A percentile compares a stretch with the other conserved stretches of the same genome.
Evolutionary conservation across 2,329 filamentous ascomycete species (phyloP).

Genomic region (Elsinoe australis): DNA sequence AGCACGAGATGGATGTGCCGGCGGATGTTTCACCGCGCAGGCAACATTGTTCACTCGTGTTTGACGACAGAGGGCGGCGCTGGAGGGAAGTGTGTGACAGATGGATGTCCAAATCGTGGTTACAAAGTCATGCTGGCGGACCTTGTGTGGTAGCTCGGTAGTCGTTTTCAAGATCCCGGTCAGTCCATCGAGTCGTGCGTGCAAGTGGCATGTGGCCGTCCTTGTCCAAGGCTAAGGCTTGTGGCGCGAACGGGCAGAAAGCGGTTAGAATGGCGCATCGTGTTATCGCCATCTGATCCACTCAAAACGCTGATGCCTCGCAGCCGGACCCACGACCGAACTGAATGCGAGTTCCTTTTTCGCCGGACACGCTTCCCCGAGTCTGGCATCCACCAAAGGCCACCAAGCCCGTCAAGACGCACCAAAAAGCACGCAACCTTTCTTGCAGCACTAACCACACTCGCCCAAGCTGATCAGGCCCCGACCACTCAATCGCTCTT

Average conservation of each 20-base stretch:
- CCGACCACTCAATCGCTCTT: slow-evolving; percentile 2
- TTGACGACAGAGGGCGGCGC: background rate
- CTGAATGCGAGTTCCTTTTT: background rate
- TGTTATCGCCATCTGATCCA: slow-evolving; percentile 7
- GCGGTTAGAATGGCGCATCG: slow-evolving; percentile 3
- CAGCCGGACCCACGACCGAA: background rate
- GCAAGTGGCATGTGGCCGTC: background rate
- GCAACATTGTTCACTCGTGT: slow-evolving; percentile 13
- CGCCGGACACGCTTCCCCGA: slow-evolving; percentile 3
- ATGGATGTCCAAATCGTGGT: background rate
- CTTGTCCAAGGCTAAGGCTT: slow-evolving; percentile 3
- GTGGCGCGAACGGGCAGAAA: slow-evolving; percentile 11
- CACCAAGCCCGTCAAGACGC: background rate
- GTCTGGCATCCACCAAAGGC: background rate
- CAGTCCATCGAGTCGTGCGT: no score
- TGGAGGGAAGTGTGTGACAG: background rate
- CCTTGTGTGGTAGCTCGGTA: background rate
- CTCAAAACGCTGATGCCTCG: background rate
- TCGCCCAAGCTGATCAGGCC: slow-evolving; percentile 16
- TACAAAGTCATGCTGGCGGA: background rate
- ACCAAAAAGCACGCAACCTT: slow-evolving; percentile 15
- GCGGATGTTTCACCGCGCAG: slow-evolving; percentile 17
- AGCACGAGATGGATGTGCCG: slow-evolving; percentile 13
- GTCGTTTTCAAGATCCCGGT: background rate
- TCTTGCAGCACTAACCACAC: slow-evolving; percentile 5